Conservation (phyloP, 139 green algal genomes). For the Parachlorella kessleri region DNA sequence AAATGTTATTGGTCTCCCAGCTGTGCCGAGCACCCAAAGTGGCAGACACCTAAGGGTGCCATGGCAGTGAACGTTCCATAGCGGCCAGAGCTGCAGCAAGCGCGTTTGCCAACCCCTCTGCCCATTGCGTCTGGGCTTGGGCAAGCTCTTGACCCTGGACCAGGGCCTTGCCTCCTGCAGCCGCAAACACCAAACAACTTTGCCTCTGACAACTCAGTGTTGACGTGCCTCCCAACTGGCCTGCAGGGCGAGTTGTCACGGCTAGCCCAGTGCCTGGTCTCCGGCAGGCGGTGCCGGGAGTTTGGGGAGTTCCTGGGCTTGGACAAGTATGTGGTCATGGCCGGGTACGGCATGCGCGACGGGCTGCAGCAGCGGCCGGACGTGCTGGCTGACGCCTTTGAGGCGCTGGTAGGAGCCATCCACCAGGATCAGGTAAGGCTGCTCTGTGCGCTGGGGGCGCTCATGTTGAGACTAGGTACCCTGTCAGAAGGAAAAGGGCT, state of each 20-base stretch:
- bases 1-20: too few relatives aligned
- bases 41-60: too few relatives aligned
- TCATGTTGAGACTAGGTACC: too few relatives aligned
- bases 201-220: too few relatives aligned
- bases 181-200: background rate
- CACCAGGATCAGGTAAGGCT: conserved; percentile 40
- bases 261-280: conserved; percentile 20
- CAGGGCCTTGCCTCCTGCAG: background rate
- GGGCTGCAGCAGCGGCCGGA: background rate
- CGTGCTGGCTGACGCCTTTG: conserved; percentile 47
- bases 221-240: background rate
- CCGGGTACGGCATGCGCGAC: conserved; percentile 14
- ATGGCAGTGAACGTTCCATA: too few relatives aligned
- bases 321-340: conserved; percentile 28
- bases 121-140: too few relatives aligned
- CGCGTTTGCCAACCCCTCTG: too few relatives aligned
- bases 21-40: too few relatives aligned
- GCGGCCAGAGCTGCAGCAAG: too few relatives aligned
- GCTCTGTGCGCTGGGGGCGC: too few relatives aligned
- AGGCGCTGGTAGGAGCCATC: conserved; percentile 49
- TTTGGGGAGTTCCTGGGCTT: conserved; percentile 27
- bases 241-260: conserved; percentile 27
- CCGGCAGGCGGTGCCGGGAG: background rate
- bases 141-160: too few relatives aligned
- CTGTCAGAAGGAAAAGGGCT: too few relatives aligned